Conservation (phyloP, 208 protist species). For the Acanthamoeba quina region DNA sequence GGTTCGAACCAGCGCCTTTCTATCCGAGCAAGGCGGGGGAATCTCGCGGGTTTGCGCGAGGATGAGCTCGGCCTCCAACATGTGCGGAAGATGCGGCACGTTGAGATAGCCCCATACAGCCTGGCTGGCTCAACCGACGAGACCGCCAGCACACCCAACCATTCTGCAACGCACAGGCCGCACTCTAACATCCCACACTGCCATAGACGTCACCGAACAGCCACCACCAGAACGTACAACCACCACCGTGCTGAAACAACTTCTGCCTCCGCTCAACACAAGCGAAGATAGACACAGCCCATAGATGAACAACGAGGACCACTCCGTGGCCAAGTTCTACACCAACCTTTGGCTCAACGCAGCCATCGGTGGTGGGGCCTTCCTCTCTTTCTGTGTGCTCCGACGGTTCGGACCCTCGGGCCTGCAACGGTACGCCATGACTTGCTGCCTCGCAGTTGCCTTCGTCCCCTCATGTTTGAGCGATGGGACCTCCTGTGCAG, state of each 20-base stretch:
- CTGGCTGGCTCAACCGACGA: too few species aligned
- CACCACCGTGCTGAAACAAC: too few species aligned
- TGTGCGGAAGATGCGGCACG: background rate
- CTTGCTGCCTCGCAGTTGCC: background rate
- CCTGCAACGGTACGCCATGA: background rate
- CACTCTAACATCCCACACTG: too few species aligned
- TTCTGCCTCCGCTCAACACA: too few species aligned
- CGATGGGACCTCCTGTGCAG: background rate
- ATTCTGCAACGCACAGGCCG: too few species aligned
- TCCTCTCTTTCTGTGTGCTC: background rate
- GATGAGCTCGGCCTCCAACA: background rate
- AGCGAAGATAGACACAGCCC: background rate
- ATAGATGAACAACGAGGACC: background rate
- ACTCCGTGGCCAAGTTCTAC: conserved; percentile 52
- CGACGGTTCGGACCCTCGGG: background rate
- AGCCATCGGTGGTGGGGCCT: background rate
- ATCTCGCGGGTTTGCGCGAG: background rate
- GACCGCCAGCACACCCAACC: too few species aligned
- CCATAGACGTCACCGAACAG: too few species aligned
- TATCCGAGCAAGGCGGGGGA: background rate
- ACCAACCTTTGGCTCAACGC: conserved; percentile 60
- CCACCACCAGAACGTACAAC: too few species aligned
- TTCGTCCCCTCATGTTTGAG: too few species aligned
- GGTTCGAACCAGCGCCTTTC: too few species aligned
- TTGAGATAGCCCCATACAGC: too few species aligned